Conservation (phyloP, 1,284 basidiomycete genomes). For the Bjerkandera adusta region DNA sequence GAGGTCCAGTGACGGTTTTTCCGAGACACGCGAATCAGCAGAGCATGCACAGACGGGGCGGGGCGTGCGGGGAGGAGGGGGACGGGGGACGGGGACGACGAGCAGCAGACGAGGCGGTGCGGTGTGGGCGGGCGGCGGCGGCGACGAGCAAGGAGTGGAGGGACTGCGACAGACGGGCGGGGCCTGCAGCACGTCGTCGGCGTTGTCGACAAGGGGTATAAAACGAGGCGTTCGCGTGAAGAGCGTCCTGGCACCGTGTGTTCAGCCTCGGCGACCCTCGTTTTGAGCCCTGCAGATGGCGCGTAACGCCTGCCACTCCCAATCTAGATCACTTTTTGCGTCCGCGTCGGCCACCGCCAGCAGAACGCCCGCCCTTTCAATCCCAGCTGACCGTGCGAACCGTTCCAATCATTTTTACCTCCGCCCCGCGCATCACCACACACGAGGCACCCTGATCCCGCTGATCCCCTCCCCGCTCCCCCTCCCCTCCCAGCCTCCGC, state of each 20-base stretch:
- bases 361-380: background rate
- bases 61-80: background rate
- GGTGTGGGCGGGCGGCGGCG: no score
- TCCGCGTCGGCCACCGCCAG: background rate
- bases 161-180: background rate
- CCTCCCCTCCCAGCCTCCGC: no score
- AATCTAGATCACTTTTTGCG: slow-evolving; percentile 7
- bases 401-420: no score
- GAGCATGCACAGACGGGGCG: slow-evolving; percentile 5
- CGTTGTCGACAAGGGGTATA: slow-evolving; percentile 9
- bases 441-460: no score
- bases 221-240: background rate
- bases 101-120: no score
- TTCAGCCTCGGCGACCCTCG: slow-evolving; percentile 7
- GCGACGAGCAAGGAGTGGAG: slow-evolving; percentile 1
- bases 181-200: slow-evolving; percentile 8
- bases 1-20: slow-evolving; percentile 1
- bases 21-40: background rate
- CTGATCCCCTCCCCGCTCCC: no score
- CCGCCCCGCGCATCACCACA: no score
- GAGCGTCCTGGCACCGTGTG: slow-evolving; percentile 3
- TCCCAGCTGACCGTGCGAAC: background rate
- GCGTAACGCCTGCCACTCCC: slow-evolving; percentile 5
- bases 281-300: slow-evolving; percentile 9
- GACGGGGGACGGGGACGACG: slow-evolving; percentile 1